Base-by-base conservation (phyloP, 2,329 filamentous ascomycete genomes). In the Zalaria obscura region DNA sequence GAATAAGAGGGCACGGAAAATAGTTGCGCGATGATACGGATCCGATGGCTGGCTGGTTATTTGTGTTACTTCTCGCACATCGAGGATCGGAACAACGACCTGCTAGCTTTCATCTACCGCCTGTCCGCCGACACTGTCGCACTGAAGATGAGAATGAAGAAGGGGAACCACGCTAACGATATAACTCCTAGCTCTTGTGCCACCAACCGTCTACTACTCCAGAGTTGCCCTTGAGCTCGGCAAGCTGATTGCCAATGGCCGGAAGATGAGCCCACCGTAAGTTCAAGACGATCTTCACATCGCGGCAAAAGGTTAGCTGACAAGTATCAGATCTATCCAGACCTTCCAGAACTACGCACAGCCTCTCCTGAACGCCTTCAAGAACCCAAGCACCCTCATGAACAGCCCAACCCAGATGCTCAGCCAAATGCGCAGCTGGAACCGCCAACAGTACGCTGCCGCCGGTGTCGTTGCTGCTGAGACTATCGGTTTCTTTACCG, bases 261-360 rank as follows among this genome's bases (percentile, higher is more conserved):
- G 89, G 67, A 84, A 83, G 70, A 95, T 98, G 87, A 71, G 74
- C 60, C 87, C 86, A 67, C 91, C 91, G 91, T 98, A 83, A 78
- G 88, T 71, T 25, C 35, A 18, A 18, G 18, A 18, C 18, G 18
- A 18, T 18, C 18, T 18, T 18, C 18, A 18, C 18, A 18, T 18
- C 18, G 18, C 18, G 18, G 18, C 18, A 18, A 18, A 18, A 18
- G 18, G 18, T 18, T 18, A 18, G 18, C 18, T 18, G 18, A 18
- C 18, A 18, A 18, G 18, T 18, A 18, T 18, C 18, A 18, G 18
- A 18, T 18, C 18, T 18, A 18, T 18, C 84, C 18, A 18, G 18
- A 18, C 18, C 50, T 85, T 96, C 73, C 86, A 95, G 67, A 71
- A 72, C 55, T 93, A 88, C 73, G 83, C 85, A 68, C 78, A 87